A percentile compares a stretch with the other conserved stretches of the same genome.
Evolutionary conservation across 176 grass and related monocot species (phyloP).

Genomic region (Bromus sterilis): DNA sequence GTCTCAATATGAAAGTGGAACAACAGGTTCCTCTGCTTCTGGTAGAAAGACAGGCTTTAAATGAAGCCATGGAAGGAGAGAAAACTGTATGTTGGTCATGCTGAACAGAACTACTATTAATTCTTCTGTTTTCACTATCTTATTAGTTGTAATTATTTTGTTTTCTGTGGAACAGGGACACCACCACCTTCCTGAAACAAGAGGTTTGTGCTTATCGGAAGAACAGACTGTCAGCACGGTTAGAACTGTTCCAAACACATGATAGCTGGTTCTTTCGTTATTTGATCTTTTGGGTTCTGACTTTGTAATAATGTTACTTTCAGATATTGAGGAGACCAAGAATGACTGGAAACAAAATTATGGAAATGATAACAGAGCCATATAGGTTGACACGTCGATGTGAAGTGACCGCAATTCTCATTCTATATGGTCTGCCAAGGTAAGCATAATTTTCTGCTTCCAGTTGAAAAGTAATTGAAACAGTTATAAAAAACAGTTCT

Average conservation of each 20-base stretch:
- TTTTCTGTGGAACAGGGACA: slow-evolving; percentile 55
- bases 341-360: slow-evolving; percentile 75
- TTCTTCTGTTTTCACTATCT: neutral
- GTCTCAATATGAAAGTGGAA: slow-evolving; percentile 94
- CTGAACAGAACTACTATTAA: slow-evolving; percentile 1
- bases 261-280: slow-evolving; percentile 7
- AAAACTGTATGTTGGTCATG: slow-evolving; percentile 49
- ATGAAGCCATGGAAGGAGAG: slow-evolving; percentile 99
- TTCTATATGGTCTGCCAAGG: slow-evolving; percentile 98
- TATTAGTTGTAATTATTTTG: slow-evolving; percentile 9
- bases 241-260: slow-evolving; percentile 13
- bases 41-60: slow-evolving; percentile 94
- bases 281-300: slow-evolving; percentile 5
- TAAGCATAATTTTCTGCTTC: slow-evolving; percentile 27
- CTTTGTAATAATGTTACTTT: neutral
- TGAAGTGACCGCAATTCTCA: slow-evolving; percentile 97
- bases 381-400: slow-evolving; percentile 75
- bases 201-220: slow-evolving; percentile 95
- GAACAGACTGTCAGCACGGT: slow-evolving; percentile 96
- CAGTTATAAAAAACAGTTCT: neutral
- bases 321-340: slow-evolving; percentile 84
- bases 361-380: slow-evolving; percentile 86
- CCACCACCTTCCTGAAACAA: slow-evolving; percentile 95
- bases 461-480: neutral
- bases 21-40: slow-evolving; percentile 92